phyloP scores from a whole-genome alignment of 2,329 filamentous ascomycete genomes.

The Metarhizium robertsii region DNA sequence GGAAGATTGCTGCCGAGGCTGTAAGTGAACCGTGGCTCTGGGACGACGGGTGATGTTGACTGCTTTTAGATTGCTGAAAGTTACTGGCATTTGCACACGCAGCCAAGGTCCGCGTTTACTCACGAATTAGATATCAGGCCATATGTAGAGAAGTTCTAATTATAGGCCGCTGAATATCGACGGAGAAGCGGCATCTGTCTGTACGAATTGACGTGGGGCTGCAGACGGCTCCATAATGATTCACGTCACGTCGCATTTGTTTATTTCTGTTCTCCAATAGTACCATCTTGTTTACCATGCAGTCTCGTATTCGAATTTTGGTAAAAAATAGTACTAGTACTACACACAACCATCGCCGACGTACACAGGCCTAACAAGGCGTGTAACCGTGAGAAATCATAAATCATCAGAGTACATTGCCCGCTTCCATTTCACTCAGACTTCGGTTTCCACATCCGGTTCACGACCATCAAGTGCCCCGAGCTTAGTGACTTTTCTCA shows the following conservation, averaged over 20 bases:
- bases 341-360: too few species aligned
- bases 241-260: too few species aligned
- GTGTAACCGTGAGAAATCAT: neutral
- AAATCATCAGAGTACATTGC: neutral
- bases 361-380: neutral
- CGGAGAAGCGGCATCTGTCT: too few species aligned
- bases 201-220: too few species aligned
- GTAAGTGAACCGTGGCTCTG: slow-evolving; percentile 36
- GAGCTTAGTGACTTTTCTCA: slow-evolving; percentile 67
- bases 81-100: slow-evolving; percentile 78
- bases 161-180: neutral
- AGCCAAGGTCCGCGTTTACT: slow-evolving; percentile 70
- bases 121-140: slow-evolving; percentile 76
- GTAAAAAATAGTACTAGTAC: too few species aligned
- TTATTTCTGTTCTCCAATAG: too few species aligned
- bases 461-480: slow-evolving; percentile 71
- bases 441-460: slow-evolving; percentile 79
- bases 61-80: slow-evolving; percentile 64
- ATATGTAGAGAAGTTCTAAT: slow-evolving; percentile 73
- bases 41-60: neutral
- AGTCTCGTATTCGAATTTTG: neutral
- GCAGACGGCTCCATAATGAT: too few species aligned
- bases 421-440: slow-evolving; percentile 22
- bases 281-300: neutral
- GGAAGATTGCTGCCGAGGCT: slow-evolving; percentile 65